A percentile compares a stretch with the other conserved stretches of the same genome.
Conservation (phyloP, 495 filamentous ascomycete genomes). For the Penicillium longicatenatum region DNA sequence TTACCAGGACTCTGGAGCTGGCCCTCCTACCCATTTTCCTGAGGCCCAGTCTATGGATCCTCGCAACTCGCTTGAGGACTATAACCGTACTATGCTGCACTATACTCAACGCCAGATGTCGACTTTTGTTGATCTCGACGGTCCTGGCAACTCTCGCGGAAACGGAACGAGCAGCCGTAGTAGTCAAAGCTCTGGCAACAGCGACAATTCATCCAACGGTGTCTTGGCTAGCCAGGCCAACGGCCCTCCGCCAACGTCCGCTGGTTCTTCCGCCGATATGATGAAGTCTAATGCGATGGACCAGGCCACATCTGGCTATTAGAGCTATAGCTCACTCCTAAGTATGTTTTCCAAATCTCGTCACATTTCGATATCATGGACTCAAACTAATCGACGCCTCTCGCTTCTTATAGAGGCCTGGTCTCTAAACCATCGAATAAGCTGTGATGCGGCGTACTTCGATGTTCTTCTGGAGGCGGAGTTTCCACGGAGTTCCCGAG, state of each 20-base stretch:
- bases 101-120: conserved; percentile 50
- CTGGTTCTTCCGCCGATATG: conserved; percentile 10
- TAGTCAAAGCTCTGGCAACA: conserved; percentile 33
- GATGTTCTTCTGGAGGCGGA: conserved; percentile 12
- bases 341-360: conserved; percentile 11
- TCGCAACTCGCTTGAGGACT: conserved; percentile 42
- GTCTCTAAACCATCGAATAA: neutral
- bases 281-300: neutral
- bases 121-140: conserved; percentile 37
- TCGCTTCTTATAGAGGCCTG: neutral
- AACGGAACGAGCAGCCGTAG: conserved; percentile 30
- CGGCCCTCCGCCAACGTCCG: conserved; percentile 19
- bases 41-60: conserved; percentile 30
- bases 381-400: neutral
- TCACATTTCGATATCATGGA: neutral
- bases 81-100: conserved; percentile 48
- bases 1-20: conserved; percentile 22
- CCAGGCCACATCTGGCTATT: conserved; percentile 19
- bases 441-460: conserved; percentile 7
- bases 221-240: conserved; percentile 21
- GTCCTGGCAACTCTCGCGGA: conserved; percentile 13
- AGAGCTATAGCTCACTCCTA: conserved; percentile 1
- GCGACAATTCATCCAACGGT: conserved; percentile 24
- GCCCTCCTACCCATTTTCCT: conserved; percentile 22
- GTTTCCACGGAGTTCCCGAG: conserved; percentile 20